Percentiles rank a stretch among this genome's conserved stretches.
phyloP scores from a whole-genome alignment of 345 rosid species.

The Eucalyptus pauciflora region DNA sequence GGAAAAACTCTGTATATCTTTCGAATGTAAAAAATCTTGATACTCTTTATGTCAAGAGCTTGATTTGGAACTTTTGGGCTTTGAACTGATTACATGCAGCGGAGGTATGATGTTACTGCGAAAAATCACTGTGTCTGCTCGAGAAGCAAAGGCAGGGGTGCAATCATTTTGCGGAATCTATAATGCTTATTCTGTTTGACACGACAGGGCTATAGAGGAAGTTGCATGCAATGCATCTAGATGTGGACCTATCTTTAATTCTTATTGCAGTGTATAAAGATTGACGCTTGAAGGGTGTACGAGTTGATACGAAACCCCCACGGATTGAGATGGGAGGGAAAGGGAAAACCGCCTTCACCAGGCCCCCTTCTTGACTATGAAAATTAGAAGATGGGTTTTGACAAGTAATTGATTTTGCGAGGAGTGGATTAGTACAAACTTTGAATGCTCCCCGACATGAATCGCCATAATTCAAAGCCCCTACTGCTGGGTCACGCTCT shows the following conservation, averaged over 20 bases:
- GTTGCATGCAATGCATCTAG: not conserved
- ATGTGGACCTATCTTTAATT: not conserved
- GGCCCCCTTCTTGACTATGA: not conserved
- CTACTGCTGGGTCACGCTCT: not conserved
- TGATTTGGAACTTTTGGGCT: not conserved
- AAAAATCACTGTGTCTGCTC: not conserved
- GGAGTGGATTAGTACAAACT: not conserved
- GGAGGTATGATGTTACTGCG: not conserved
- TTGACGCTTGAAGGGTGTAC: not conserved
- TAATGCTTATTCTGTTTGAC: not conserved
- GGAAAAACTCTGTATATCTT: not conserved
- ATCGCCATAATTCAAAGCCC: not conserved
- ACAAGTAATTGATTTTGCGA: not conserved
- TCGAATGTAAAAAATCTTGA: not conserved
- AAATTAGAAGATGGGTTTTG: not conserved
- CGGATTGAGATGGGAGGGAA: not conserved
- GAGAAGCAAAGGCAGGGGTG: not conserved
- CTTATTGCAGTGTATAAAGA: not conserved
- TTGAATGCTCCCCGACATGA: not conserved
- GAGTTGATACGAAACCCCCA: not conserved
- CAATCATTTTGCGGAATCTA: not conserved
- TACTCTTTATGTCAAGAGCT: not conserved
- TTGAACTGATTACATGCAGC: not conserved
- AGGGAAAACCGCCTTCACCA: not conserved
- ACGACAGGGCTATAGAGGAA: not conserved